Evolutionary conservation across 225 moss, liverwort and hornwort genomes (phyloP).

Genomic region (Pseudisothecium myosuroides): DNA sequence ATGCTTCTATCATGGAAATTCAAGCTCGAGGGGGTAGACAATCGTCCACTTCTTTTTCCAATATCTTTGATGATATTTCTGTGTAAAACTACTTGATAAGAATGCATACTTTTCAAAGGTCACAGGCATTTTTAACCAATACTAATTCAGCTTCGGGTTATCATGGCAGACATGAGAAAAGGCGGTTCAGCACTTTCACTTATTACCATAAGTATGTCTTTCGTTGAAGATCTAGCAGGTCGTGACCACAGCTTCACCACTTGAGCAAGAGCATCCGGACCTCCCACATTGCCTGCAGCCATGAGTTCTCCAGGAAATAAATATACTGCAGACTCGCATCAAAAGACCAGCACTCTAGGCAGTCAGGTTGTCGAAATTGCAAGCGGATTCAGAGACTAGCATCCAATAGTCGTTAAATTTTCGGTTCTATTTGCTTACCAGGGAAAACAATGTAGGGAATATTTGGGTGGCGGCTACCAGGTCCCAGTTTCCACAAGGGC

Average conservation of each 20-base stretch:
- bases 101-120: not conserved
- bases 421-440: conserved; percentile 15
- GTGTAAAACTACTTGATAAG: not conserved
- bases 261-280: conserved; percentile 63
- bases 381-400: not conserved
- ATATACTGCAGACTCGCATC: not conserved
- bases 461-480: conserved; percentile 82
- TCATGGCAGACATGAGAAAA: not conserved
- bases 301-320: not conserved
- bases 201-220: conserved; percentile 59
- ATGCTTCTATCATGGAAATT: not conserved
- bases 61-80: not conserved
- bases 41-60: not conserved
- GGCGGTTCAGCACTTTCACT: not conserved
- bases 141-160: not conserved
- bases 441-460: conserved; percentile 95
- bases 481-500: conserved; percentile 82
- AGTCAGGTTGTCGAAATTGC: not conserved
- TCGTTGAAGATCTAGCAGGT: conserved; percentile 42
- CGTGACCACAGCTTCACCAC: conserved; percentile 79
- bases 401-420: not conserved
- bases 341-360: not conserved
- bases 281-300: conserved; percentile 83
- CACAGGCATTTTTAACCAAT: not conserved
- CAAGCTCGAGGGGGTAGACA: not conserved